Evolutionary conservation across 805 yeast species (phyloP), one percentile per base, ranked within the genome.

Genomic region (Wickerhamiella dianesei): DNA sequence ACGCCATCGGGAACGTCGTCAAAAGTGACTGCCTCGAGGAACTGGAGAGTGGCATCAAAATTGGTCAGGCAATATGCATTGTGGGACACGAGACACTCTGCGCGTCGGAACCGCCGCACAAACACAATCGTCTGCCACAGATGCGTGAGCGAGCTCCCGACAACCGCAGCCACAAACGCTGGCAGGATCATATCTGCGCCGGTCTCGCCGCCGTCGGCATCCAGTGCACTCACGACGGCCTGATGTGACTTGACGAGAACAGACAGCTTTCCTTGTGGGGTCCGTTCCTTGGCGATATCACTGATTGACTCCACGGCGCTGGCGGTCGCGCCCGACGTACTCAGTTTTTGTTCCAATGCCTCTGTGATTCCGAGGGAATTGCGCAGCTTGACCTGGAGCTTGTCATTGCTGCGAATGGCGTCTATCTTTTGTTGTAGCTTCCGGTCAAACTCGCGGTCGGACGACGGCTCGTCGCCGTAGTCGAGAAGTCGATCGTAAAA

Each of bases 161-260:
- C 55, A 19, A 67, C 52, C 4, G 63, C 49, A 47, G 56, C 64
- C 8, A 68, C 60, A 22, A 68, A 59, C 4, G 64, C 55, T 1
- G 73, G 73, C 3, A 68, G 53, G 17, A 68, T 56, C 14, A 58
- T 48, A 47, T 68, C 73, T 4, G 73, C 72, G 13, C 62, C 53
- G 14, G 62, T 48, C 14, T 48, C 41, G 14, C 50, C 41, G 9
- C 46, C 46, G 9, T 25, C 32, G 18, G 48, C 50, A 4, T 52
- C 54, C 44, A 54, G 50, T 3, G 57, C 59, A 40, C 57, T 60
- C 8, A 63, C 70, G 21, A 67, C 53, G 39, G 60, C 56, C 46
- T 58, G 62, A 48, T 68, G 69, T 2, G 67, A 62, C 22, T 59
- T 52, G 13, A 65, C 53, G 18, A 67, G 56, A 14, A 54, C 53